A percentile compares a stretch with the other conserved stretches of the same genome.
Conservation (phyloP, 208 protist genomes). For the Trypanosomatidae sp. region DNA sequence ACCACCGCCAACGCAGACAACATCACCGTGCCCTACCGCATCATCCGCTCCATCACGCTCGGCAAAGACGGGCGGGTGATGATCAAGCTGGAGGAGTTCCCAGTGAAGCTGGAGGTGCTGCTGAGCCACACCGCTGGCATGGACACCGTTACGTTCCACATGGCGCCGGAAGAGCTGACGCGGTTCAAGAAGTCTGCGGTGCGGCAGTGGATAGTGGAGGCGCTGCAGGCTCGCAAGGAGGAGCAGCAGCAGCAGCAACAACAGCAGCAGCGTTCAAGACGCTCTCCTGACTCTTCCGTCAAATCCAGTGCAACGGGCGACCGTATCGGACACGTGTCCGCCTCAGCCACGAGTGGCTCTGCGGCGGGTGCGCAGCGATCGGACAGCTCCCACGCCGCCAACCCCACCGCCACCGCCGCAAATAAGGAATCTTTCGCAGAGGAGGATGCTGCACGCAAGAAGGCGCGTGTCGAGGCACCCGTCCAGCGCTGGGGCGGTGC, state of each 20-base stretch:
- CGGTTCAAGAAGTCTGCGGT: conserved; percentile 82
- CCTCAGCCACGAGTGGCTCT: neutral
- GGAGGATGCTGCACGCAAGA: conserved; percentile 18
- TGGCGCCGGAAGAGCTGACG: conserved; percentile 52
- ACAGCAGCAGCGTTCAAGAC: conserved; percentile 1
- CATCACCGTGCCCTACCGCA: conserved; percentile 82
- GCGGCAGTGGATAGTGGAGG: conserved; percentile 74
- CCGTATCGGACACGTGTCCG: neutral
- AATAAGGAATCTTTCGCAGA: neutral
- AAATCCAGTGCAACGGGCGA: neutral
- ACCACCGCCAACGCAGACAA: conserved; percentile 81
- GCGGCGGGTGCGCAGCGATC: too few species aligned
- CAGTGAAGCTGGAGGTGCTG: conserved; percentile 77
- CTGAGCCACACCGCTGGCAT: conserved; percentile 68
- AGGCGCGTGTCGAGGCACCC: conserved; percentile 27
- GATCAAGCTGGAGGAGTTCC: conserved; percentile 81
- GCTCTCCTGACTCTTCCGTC: conserved; percentile 1
- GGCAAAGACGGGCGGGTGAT: conserved; percentile 77
- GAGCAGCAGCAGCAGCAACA: conserved; percentile 24
- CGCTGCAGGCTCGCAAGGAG: conserved; percentile 47
- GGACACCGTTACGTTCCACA: conserved; percentile 76
- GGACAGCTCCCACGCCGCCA: too few species aligned
- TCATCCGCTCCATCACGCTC: conserved; percentile 81
- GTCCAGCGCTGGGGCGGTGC: conserved; percentile 2
- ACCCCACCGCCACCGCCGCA: neutral